Evolutionary conservation across 2,329 filamentous ascomycete genomes (phyloP).

Genomic region (Gyromitra esculenta): DNA sequence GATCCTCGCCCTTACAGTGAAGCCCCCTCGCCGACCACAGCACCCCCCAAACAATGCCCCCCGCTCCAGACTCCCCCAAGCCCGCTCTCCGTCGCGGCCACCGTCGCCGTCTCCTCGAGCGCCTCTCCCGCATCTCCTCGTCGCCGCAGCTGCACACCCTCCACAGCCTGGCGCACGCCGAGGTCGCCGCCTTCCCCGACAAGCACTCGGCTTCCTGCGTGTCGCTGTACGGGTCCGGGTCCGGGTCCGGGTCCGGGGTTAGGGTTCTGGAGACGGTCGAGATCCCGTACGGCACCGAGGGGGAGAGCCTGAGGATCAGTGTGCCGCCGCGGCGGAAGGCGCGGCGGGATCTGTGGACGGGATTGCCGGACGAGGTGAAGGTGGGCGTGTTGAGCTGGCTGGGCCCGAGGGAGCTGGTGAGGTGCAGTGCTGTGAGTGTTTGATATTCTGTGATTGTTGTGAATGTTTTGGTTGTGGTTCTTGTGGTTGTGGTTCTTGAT

Average conservation of each 20-base stretch:
- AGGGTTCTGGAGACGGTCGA: constrained; percentile 56
- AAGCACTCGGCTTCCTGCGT: constrained; percentile 42
- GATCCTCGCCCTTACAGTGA: no score
- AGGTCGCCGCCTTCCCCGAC: constrained; percentile 50
- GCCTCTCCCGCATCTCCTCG: constrained; percentile 82
- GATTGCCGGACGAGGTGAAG: constrained; percentile 83
- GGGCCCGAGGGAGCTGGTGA: constrained; percentile 80
- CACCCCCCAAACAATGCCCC: neutral
- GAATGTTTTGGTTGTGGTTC: neutral
- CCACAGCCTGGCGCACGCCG: no score
- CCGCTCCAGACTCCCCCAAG: neutral
- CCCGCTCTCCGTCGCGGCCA: constrained; percentile 56
- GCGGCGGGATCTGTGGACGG: constrained; percentile 73
- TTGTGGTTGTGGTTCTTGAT: no score
- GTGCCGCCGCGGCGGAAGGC: constrained; percentile 60
- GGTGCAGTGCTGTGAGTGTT: constrained; percentile 75
- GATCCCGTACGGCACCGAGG: constrained; percentile 53
- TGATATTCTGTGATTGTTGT: neutral
- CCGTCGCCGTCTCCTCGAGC: constrained; percentile 75
- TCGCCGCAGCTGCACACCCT: constrained; percentile 72
- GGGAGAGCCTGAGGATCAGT: constrained; percentile 59
- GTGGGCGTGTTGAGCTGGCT: constrained; percentile 80
- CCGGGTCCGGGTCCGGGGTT: constrained; percentile 54
- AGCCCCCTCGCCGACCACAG: no score
- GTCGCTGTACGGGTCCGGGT: constrained; percentile 40